Conservation (phyloP, 1,139 yeast species). For the Wickerhamomyces sp. region DNA sequence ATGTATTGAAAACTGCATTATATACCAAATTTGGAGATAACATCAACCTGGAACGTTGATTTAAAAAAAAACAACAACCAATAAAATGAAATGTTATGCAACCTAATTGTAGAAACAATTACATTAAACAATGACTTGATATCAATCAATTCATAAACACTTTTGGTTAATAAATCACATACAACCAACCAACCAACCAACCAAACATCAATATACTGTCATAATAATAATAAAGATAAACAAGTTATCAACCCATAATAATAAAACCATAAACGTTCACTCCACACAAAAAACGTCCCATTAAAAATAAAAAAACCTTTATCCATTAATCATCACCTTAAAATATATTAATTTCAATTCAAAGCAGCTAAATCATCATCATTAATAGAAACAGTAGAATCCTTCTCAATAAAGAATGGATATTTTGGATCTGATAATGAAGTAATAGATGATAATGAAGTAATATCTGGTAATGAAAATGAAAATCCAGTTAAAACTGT, state of each 20-base stretch:
- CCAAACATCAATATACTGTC: too few species aligned
- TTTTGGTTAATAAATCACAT: too few species aligned
- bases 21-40: constrained; percentile 89
- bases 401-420: constrained; percentile 37
- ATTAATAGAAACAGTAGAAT: constrained; percentile 26
- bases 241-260: too few species aligned
- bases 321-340: too few species aligned
- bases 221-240: too few species aligned
- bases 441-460: constrained; percentile 17
- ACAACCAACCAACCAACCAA: too few species aligned
- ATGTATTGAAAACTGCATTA: constrained; percentile 59
- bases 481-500: constrained; percentile 37
- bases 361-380: constrained; percentile 1
- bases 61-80: not conserved
- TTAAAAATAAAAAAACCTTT: too few species aligned
- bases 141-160: too few species aligned
- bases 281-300: too few species aligned
- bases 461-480: constrained; percentile 26
- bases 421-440: constrained; percentile 22
- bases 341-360: too few species aligned
- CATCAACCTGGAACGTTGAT: constrained; percentile 68
- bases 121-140: not conserved
- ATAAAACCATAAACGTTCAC: too few species aligned
- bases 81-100: not conserved
- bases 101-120: not conserved